Percentiles rank a stretch among this genome's conserved stretches.
These are phyloP conservation scores for Aspergillus fructus DNA, from an alignment of 2,329 filamentous ascomycete genomes.

Conservation along the genomic window DNA sequence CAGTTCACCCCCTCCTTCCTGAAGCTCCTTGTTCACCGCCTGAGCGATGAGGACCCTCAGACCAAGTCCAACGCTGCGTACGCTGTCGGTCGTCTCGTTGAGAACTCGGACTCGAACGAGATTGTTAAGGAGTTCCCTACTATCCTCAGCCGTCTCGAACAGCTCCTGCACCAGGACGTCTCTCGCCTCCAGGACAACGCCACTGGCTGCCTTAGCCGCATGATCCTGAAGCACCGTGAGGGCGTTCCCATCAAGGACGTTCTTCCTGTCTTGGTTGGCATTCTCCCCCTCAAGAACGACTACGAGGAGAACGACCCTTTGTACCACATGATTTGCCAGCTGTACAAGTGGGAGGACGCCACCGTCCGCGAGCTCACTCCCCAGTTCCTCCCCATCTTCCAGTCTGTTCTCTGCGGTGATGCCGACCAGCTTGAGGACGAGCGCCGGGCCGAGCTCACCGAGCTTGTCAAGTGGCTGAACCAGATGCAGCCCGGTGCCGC, in stretches of 20 bases:
- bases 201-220: constrained; percentile 82
- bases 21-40: constrained; percentile 78
- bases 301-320: constrained; percentile 96
- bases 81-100: constrained; percentile 79
- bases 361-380: constrained; percentile 48
- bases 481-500: constrained; percentile 43
- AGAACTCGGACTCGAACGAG: constrained; percentile 73
- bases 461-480: constrained; percentile 51
- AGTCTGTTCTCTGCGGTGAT: constrained; percentile 46
- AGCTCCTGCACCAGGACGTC: constrained; percentile 73
- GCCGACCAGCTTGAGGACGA: constrained; percentile 50
- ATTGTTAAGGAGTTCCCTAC: constrained; percentile 72
- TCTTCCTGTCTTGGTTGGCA: constrained; percentile 73
- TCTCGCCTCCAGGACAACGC: constrained; percentile 89
- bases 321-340: constrained; percentile 82
- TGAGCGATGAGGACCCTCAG: constrained; percentile 85
- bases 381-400: constrained; percentile 48
- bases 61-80: constrained; percentile 96
- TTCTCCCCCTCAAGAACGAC: constrained; percentile 87
- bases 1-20: constrained; percentile 76
- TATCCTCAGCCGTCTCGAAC: constrained; percentile 83
- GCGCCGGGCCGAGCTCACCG: constrained; percentile 46
- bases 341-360: constrained; percentile 59
- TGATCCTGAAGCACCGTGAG: constrained; percentile 88
- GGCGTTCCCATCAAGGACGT: constrained; percentile 77